Conservation (phyloP, 139 green algal genomes). For the Auxenochlorella pyrenoidosa region DNA sequence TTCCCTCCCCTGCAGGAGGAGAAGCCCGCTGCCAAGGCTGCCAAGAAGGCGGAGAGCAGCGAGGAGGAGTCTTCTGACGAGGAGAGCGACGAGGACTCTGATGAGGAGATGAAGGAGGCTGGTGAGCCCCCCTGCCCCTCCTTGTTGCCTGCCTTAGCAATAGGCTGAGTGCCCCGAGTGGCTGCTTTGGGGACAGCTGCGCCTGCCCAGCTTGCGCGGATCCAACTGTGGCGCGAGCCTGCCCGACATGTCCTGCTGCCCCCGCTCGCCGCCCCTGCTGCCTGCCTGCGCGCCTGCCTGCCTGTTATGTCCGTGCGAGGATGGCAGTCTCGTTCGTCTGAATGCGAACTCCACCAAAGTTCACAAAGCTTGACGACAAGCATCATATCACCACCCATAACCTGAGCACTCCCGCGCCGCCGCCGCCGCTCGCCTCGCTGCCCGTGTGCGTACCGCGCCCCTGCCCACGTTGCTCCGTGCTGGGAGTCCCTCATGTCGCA, state of each 20-base stretch:
- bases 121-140: not conserved
- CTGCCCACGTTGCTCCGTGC: not conserved
- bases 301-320: not conserved
- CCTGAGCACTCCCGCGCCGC: not conserved
- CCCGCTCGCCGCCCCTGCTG: not conserved
- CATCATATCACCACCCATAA: slow-evolving; percentile 37
- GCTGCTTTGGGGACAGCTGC: not conserved
- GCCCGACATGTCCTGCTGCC: no score
- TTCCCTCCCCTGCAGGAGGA: no score
- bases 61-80: slow-evolving; percentile 28
- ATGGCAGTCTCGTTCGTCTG: slow-evolving; percentile 42
- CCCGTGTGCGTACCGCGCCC: no score
- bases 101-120: slow-evolving; percentile 27
- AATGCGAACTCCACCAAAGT: slow-evolving; percentile 37
- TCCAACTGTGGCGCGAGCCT: no score
- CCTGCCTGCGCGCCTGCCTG: no score
- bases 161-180: no score
- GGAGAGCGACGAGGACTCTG: slow-evolving; percentile 2
- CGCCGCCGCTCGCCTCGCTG: no score
- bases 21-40: not conserved
- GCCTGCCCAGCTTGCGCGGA: not conserved
- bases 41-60: slow-evolving; percentile 13
- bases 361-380: slow-evolving; percentile 34
- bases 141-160: not conserved
- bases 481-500: not conserved